Base-by-base conservation (phyloP, 257 asterid species). In the Solanum pinnatisectum region DNA sequence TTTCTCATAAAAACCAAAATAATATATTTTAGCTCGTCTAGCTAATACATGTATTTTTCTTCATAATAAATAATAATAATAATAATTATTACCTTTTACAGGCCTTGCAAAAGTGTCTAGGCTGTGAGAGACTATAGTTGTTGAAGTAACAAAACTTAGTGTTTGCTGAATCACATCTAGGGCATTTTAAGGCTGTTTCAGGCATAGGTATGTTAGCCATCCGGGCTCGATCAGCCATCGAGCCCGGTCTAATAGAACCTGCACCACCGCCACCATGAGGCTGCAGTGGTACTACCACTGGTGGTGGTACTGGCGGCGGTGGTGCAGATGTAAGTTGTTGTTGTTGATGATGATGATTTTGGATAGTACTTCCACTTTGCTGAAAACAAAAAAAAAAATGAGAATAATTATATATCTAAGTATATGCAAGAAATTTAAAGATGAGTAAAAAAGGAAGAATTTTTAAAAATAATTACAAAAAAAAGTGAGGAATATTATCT, bases 21-120 rank as follows among this genome's bases (percentile, higher is more conserved):
- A 79, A 35, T 42, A 13, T 25, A 79, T 25, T 33, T 25, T 27
- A 79, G 8, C n/a, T 40, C 13, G 15, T 25, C 0, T 42, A 79
- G 10, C 10, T 65, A 67, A 25, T 79, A 68, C 22, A 68, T 30
- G 12, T 25, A 79, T 78, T 42, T 30, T 30, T 8, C 36, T 72
- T 16, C 5, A 63, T 63, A 4, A n/a, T 10, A n/a, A 63, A 63
- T 59, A 46, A 13, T 56, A 6, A 56, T 46, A 4, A 52, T 49
- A 4, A 15, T 49, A 5, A 15, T 49, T 56, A 23, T 63, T 95
- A 96, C 89, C 99, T 88, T 49, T 98, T 63, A 89, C 99, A 96
- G 3, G 98, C 93, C 93, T 96, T 96, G 94, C 99, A 96, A 81
- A 96, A 96, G 96, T 96, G 99, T 37, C 99, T 94, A 0, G 99